phyloP scores from a whole-genome alignment of 768 basidiomycete species.

The Trichaptum fuscoviolaceum region DNA sequence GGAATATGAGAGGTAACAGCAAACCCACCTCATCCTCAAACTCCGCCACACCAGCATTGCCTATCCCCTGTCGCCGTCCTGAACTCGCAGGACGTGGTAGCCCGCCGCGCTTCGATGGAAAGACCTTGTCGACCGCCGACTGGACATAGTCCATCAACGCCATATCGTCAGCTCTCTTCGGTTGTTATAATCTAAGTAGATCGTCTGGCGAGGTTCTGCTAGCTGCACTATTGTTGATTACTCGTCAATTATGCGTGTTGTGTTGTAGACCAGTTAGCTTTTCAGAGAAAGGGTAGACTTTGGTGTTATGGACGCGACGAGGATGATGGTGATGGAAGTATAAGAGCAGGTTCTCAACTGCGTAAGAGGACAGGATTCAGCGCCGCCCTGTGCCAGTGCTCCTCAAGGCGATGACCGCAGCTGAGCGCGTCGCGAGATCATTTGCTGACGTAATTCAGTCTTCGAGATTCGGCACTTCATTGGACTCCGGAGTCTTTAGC shows the following conservation, averaged over 20 bases:
- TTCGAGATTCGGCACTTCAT: not conserved
- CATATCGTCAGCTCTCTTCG: not conserved
- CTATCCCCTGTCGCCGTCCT: not conserved
- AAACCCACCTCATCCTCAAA: not conserved
- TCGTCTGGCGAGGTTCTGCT: not conserved
- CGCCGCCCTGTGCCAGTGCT: not conserved
- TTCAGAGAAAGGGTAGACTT: not conserved
- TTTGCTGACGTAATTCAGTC: not conserved
- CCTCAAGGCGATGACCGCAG: conserved; percentile 5
- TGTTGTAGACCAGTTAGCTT: not conserved
- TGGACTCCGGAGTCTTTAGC: no score
- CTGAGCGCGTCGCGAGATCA: conserved; percentile 6
- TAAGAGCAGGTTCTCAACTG: not conserved
- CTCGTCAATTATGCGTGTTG: not conserved
- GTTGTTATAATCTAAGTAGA: not conserved
- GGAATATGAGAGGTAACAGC: not conserved
- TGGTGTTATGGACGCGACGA: not conserved
- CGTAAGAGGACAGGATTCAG: not conserved
- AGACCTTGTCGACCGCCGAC: not conserved
- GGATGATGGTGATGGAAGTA: conserved; percentile 1
- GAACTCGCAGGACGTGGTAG: not conserved
- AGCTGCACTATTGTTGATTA: not conserved
- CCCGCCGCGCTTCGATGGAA: not conserved
- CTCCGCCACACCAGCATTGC: not conserved
- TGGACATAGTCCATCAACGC: conserved; percentile 2